Base-by-base conservation (phyloP, 805 yeast species). In the Saccharomycopsis malanga region DNA sequence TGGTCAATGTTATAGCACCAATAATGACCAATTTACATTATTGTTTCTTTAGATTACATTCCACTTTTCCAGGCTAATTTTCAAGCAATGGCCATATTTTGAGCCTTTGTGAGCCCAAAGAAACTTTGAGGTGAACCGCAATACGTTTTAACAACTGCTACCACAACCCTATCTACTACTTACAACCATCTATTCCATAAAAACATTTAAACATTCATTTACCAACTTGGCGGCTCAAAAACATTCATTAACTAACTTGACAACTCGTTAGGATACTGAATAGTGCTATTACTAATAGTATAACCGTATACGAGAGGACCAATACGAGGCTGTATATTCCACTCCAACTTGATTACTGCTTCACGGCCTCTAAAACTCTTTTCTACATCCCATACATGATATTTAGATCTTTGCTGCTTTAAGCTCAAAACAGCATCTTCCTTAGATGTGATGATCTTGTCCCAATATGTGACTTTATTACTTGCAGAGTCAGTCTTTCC, bases 241-340 rank as follows among this genome's bases (percentile, higher is more conserved):
- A n/a, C n/a, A n/a, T n/a, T n/a, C n/a, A n/a, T n/a, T 27, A 7
- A 27, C 36, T 32, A 32, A n/a, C 17, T 43, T 15, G 6, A 21
- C 3, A 17, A 23, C 22, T 24, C 34, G n/a, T 30, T 25, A 15
- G 46, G 50, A 42, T 36, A 46, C 6, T 21, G 23, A 7, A 51
- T 39, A 4, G 32, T 29, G 22, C 40, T 34, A 17, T 51, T 37
- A 34, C 52, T 49, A 12, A 34, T 24, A 1, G 78, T 72, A 45
- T 74, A 72, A 3, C 96, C 96, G 62, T 70, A 84, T 0, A 79
- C 61, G 53, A 91, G 66, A 0, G 87, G 78, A 10, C 98, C 98
- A 5, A 91, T 77, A 62, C 80, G 73, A 1, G 98, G 98, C 66
- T 91, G 98, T 39, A 91, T 73, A 61, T 89, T 89, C 91, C 96